A percentile compares a stretch with the other conserved stretches of the same genome.
Conservation (phyloP, 2,329 filamentous ascomycete species). For the Sodiomyces alkalinus region DNA sequence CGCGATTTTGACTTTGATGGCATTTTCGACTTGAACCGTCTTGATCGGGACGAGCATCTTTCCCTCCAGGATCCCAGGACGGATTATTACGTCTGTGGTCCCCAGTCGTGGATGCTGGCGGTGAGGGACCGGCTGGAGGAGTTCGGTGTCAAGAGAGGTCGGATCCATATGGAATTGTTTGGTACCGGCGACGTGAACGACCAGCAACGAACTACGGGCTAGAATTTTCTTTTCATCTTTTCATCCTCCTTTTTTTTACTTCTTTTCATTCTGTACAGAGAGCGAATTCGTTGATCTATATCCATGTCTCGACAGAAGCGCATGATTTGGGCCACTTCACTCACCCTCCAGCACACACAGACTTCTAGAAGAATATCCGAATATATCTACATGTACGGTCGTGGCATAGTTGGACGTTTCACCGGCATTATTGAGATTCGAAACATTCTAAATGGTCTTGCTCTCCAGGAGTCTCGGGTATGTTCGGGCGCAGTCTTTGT, state of each 20-base stretch:
- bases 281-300: neutral
- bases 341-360: too few relatives aligned
- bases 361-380: too few relatives aligned
- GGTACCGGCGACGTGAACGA: slow-evolving; percentile 32
- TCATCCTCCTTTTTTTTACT: neutral
- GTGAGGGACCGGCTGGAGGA: slow-evolving; percentile 34
- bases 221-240: neutral
- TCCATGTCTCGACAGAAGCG: too few relatives aligned
- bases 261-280: slow-evolving; percentile 1
- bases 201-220: slow-evolving; percentile 7
- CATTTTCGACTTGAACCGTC: slow-evolving; percentile 38
- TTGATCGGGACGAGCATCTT: slow-evolving; percentile 38
- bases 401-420: too few relatives aligned
- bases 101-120: slow-evolving; percentile 52
- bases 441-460: too few relatives aligned
- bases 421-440: too few relatives aligned
- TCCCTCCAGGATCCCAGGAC: slow-evolving; percentile 36
- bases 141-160: slow-evolving; percentile 39
- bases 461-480: too few relatives aligned
- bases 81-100: slow-evolving; percentile 60
- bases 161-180: slow-evolving; percentile 54
- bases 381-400: too few relatives aligned
- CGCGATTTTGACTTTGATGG: slow-evolving; percentile 44
- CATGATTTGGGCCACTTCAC: too few relatives aligned
- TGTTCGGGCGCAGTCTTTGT: too few relatives aligned